These are phyloP conservation scores for Phytophthora boehmeriae DNA, from an alignment of 352 stramenopile genomes.

Conservation along the genomic window DNA sequence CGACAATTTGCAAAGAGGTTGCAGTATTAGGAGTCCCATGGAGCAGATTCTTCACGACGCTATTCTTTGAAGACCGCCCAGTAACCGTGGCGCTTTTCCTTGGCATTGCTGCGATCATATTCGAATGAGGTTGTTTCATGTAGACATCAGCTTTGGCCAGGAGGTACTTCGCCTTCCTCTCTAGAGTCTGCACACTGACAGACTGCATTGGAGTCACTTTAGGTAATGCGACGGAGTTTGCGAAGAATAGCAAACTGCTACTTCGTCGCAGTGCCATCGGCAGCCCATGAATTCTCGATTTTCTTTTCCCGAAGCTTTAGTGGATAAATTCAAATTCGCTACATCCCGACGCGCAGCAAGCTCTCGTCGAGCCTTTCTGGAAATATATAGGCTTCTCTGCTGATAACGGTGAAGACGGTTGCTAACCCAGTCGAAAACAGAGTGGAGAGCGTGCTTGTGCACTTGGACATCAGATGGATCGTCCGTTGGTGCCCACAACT, in stretches of 20 bases:
- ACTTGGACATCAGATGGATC: constrained; percentile 40
- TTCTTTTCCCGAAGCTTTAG: not conserved
- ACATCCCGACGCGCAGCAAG: constrained; percentile 3
- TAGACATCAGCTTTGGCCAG: constrained; percentile 43
- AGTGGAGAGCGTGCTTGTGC: constrained; percentile 50
- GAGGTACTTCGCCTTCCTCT: constrained; percentile 48
- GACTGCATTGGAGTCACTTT: constrained; percentile 6
- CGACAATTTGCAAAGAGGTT: constrained; percentile 26
- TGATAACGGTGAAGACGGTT: constrained; percentile 46
- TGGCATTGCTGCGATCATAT: not conserved
- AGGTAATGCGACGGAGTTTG: no score
- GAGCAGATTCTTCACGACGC: constrained; percentile 23
- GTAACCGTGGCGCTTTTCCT: not conserved
- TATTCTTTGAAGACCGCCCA: constrained; percentile 11
- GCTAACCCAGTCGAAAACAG: constrained; percentile 63
- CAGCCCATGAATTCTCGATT: not conserved
- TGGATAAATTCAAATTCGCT: not conserved
- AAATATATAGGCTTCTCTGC: constrained; percentile 31
- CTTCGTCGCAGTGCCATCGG: no score
- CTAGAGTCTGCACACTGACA: constrained; percentile 47
- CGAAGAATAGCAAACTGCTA: no score
- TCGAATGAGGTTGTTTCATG: constrained; percentile 34
- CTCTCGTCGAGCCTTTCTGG: constrained; percentile 38
- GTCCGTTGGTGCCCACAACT: constrained; percentile 43
- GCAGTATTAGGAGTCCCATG: no score